Percentiles rank a stretch among this genome's conserved stretches.
These are phyloP conservation scores for Akanthomyces uredinophilus DNA, from an alignment of 2,329 filamentous ascomycete species.

Conservation along the genomic window DNA sequence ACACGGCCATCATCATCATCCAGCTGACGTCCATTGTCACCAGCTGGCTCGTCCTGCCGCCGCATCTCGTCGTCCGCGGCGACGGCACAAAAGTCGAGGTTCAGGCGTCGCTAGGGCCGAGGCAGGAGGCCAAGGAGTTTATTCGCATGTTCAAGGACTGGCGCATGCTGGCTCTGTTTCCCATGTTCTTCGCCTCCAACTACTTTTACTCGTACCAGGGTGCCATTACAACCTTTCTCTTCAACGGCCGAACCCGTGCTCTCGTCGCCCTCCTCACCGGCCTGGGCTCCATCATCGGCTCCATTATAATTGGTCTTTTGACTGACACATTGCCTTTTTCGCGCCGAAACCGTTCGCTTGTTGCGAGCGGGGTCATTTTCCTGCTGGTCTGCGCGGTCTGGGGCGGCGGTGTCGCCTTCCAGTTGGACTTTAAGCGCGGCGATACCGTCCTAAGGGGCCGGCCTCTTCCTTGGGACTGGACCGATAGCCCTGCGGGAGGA, in stretches of 20 bases:
- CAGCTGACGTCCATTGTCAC: conserved; percentile 17
- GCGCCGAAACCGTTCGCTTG: conserved; percentile 56
- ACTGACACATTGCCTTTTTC: conserved; percentile 53
- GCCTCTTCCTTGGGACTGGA: conserved; percentile 24
- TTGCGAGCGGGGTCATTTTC: conserved; percentile 53
- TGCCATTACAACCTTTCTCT: conserved; percentile 61
- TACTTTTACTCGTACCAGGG: conserved; percentile 79
- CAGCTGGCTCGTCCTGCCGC: conserved; percentile 17
- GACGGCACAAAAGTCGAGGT: conserved; percentile 14
- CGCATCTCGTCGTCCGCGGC: conserved; percentile 15
- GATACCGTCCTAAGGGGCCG: conserved; percentile 17
- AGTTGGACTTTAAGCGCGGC: conserved; percentile 42
- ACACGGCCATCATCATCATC: conserved; percentile 24
- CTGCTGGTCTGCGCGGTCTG: conserved; percentile 60
- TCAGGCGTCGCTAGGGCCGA: conserved; percentile 13
- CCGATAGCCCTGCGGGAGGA: conserved; percentile 19
- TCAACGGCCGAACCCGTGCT: conserved; percentile 65
- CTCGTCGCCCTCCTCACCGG: conserved; percentile 67
- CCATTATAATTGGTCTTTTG: conserved; percentile 57
- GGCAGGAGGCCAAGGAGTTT: conserved; percentile 16
- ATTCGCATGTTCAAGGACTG: conserved; percentile 20
- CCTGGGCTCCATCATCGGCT: conserved; percentile 65
- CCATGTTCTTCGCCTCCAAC: conserved; percentile 56
- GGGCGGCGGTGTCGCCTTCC: conserved; percentile 67
- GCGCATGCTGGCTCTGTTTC: conserved; percentile 11